Evolutionary conservation across 768 basidiomycete genomes (phyloP), one percentile per base, ranked within the genome.

Genomic region (Boletales sp.): DNA sequence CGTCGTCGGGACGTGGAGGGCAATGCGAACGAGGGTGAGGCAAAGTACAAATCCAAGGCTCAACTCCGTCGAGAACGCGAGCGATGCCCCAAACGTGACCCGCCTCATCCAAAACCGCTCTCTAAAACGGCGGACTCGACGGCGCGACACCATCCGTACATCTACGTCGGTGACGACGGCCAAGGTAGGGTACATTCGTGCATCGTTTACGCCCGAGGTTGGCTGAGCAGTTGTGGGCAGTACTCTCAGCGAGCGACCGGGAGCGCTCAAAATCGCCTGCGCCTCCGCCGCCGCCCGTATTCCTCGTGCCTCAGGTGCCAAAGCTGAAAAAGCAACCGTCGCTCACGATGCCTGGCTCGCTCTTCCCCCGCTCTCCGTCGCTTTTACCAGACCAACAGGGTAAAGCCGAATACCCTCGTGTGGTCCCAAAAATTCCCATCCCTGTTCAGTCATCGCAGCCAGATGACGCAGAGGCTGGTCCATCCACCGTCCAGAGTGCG

Each of bases 291-390:
- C 12, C 46, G 5, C 8, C 63, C 31, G 6, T 33, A 4, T 54
- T 60, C 35, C 50, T 18, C 18, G 61, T 65, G 3, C 64, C 71
- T 19, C 66, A 70, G 1, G 66, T 66, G 13, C 72, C 64, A 12
- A 69, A 41, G 46, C 36, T 67, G 42, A 64, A 49, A 33, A 67
- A 59, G 37, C 54, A 65, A n/a, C 68, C 69, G 8, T 80, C 80
- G 3, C 59, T 76, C 0, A 83, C 82, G 1, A 91, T 91, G 88
- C 89, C 88, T 18, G 89, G 88, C 8, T 79, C 89, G 1, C 77
- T 91, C 12, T 87, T 83, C 60, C 80, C 87, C 5, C 82, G 86
- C 9, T 87, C 89, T 0, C 76, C 81, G 0, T 87, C 87, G n/a
- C 70, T 82, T 12, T 70, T 82, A 30, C 80, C 82, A 8, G 63